Percentiles rank a stretch among this genome's conserved stretches.
Conservation (phyloP, 2,329 filamentous ascomycete genomes). For the Zymoseptoria passerinii region DNA sequence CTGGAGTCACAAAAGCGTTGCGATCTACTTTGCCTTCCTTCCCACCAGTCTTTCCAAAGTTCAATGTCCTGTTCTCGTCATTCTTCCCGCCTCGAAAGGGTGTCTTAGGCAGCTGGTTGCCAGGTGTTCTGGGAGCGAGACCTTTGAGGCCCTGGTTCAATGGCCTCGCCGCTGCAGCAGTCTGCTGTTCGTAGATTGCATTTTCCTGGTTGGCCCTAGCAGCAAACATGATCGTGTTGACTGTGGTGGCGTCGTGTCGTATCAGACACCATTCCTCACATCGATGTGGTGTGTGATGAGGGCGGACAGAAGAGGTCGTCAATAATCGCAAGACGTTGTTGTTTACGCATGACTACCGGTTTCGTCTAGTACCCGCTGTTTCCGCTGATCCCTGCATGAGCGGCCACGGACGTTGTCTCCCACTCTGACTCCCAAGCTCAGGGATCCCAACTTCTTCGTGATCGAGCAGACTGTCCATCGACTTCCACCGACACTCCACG, state of each 20-base stretch:
- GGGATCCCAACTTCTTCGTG: neutral
- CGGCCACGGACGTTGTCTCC: neutral
- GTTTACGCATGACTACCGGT: neutral
- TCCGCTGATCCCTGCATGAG: neutral
- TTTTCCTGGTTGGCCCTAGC: slow-evolving; percentile 78
- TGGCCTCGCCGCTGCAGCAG: slow-evolving; percentile 61
- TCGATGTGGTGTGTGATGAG: slow-evolving; percentile 1
- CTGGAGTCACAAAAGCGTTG: slow-evolving; percentile 67
- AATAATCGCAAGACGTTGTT: neutral
- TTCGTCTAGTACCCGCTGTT: neutral
- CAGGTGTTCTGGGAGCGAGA: slow-evolving; percentile 68
- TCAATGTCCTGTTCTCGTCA: slow-evolving; percentile 73
- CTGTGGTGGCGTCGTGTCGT: slow-evolving; percentile 14
- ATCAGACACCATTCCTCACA: slow-evolving; percentile 12
- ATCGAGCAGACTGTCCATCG: neutral
- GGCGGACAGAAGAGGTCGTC: neutral
- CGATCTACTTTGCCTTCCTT: slow-evolving; percentile 51
- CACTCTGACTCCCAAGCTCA: neutral
- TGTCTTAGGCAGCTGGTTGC: slow-evolving; percentile 68
- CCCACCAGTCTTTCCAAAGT: slow-evolving; percentile 49
- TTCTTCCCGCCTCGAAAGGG: slow-evolving; percentile 42
- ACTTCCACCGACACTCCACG: neutral
- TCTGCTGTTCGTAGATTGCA: slow-evolving; percentile 65
- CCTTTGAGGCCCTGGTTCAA: slow-evolving; percentile 56
- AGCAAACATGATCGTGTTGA: slow-evolving; percentile 57